Conservation (phyloP, 2,329 filamentous ascomycete genomes). For the Alternaria arbusti region DNA sequence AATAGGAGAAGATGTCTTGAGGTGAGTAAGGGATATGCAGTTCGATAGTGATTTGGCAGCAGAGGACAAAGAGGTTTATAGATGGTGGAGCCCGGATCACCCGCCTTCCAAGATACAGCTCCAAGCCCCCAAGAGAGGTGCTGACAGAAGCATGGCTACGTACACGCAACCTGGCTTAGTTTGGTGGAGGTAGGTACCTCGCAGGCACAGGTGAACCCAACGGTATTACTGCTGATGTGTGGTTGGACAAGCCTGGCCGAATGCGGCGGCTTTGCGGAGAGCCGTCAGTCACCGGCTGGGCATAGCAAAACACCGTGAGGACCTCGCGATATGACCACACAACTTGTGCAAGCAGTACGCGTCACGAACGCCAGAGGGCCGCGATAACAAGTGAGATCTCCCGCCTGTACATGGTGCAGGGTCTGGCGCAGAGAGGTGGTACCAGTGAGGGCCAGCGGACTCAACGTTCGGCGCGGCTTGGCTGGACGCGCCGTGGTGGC, state of each 20-base stretch:
- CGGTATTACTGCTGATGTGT: neutral
- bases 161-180: neutral
- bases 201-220: neutral
- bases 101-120: neutral
- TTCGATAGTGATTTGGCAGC: conserved; percentile 10
- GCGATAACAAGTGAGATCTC: conserved; percentile 10
- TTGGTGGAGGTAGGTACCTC: neutral
- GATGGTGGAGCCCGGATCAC: neutral
- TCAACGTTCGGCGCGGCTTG: conserved; percentile 14
- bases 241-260: conserved; percentile 14
- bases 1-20: neutral
- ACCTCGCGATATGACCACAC: conserved; percentile 20
- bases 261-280: conserved; percentile 37
- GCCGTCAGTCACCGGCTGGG: conserved; percentile 25
- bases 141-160: conserved; percentile 9
- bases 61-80: conserved; percentile 18
- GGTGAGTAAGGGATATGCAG: neutral
- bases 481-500: conserved; percentile 27
- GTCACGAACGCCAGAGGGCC: conserved; percentile 32
- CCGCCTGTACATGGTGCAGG: neutral
- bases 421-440: conserved; percentile 16
- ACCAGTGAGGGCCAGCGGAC: conserved; percentile 5
- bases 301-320: conserved; percentile 17
- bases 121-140: conserved; percentile 2
- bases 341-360: conserved; percentile 28